Evolutionary conservation across 768 basidiomycete genomes (phyloP).

Genomic region (Hydnomerulius pinastri): DNA sequence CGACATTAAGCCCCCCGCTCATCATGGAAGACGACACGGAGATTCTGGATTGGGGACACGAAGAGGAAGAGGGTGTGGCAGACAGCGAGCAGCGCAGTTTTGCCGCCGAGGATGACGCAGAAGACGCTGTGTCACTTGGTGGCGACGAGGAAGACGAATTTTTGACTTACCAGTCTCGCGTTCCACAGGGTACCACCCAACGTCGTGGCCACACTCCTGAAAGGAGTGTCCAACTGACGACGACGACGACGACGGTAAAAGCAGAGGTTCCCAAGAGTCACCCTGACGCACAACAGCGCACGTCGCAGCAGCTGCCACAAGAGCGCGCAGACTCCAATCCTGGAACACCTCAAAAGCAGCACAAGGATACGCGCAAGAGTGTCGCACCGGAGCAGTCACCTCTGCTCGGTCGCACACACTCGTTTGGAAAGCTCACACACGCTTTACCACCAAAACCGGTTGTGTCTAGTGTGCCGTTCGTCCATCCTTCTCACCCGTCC

Average conservation of each 20-base stretch:
- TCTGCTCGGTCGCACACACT: conserved; percentile 21
- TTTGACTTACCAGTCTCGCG: conserved; percentile 43
- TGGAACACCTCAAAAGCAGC: conserved; percentile 9
- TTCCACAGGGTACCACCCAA: conserved; percentile 27
- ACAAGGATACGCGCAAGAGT: conserved; percentile 2
- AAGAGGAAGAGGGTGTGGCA: conserved; percentile 46
- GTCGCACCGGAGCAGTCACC: conserved; percentile 25
- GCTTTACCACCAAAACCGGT: conserved; percentile 70
- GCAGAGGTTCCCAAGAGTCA: conserved; percentile 12
- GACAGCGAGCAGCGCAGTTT: conserved; percentile 40
- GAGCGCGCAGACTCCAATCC: conserved; percentile 15
- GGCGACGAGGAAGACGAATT: conserved; percentile 71
- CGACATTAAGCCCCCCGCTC: conserved; percentile 8
- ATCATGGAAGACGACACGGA: conserved; percentile 70
- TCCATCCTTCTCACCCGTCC: conserved; percentile 57
- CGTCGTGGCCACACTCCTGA: conserved; percentile 21
- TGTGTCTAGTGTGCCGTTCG: conserved; percentile 49
- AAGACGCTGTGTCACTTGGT: conserved; percentile 71
- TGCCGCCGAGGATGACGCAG: conserved; percentile 45
- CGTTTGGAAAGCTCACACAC: conserved; percentile 53
- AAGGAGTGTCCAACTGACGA: conserved; percentile 10
- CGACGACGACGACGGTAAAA: conserved; percentile 10
- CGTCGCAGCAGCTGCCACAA: background rate
- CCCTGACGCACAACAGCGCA: conserved; percentile 5
- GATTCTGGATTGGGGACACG: conserved; percentile 69